These are phyloP conservation scores for Bromus sterilis DNA, from an alignment of 176 grass and related monocot species.

Conservation along the genomic window DNA sequence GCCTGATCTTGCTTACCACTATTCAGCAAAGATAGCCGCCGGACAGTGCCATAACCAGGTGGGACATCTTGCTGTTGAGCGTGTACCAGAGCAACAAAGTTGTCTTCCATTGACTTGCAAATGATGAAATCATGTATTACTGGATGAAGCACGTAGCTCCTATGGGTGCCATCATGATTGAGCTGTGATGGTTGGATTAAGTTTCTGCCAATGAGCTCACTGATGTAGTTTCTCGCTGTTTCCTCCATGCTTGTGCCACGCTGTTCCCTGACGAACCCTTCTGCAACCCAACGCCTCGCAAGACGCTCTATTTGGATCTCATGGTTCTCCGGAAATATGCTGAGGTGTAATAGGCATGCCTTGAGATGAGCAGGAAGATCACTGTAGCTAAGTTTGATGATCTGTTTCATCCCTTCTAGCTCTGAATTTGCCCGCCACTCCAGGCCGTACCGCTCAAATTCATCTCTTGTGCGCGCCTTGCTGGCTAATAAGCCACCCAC, in stretches of 20 bases:
- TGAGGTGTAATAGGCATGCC: constrained; percentile 32
- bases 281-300: constrained; percentile 32
- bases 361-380: constrained; percentile 23
- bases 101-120: constrained; percentile 33
- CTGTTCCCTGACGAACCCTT: constrained; percentile 13
- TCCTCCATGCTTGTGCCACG: not conserved
- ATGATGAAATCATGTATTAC: constrained; percentile 40
- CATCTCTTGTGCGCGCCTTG: not conserved
- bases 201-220: constrained; percentile 31
- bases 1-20: not conserved
- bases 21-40: constrained; percentile 24
- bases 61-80: not conserved
- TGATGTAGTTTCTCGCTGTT: constrained; percentile 16
- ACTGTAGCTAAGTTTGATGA: constrained; percentile 33
- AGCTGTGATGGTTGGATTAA: constrained; percentile 9
- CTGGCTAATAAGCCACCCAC: not conserved
- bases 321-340: constrained; percentile 28
- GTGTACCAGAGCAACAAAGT: constrained; percentile 29
- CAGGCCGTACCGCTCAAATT: constrained; percentile 7
- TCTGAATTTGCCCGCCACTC: not conserved
- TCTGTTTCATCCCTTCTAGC: constrained; percentile 15
- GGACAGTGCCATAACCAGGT: not conserved
- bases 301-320: constrained; percentile 19
- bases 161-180: not conserved
- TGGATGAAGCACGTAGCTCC: constrained; percentile 17